Evolutionary conservation across 345 rosid species (phyloP), one percentile per base, ranked within the genome.

Genomic region (Hibiscus tridactylites): DNA sequence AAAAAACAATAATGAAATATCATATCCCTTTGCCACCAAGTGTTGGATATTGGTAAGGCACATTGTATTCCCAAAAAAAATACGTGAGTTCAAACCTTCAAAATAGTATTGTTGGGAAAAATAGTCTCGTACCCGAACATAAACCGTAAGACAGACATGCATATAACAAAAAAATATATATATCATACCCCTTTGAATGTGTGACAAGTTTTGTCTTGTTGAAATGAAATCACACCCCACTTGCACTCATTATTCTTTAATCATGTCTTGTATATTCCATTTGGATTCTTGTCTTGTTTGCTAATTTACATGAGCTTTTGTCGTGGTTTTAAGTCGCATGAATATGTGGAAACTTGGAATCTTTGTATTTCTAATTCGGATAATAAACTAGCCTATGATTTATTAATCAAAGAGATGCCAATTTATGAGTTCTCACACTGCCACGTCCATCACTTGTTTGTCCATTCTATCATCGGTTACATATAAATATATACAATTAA

Each of bases 271-370:
- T 53, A 17, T 33, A 52, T 52, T 52, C 57, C 21, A 15, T 52
- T 52, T n/a, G 57, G 57, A 52, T 52, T 52, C 57, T 52, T 8
- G 17, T 65, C 61, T 65, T n/a, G 35, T 74, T 74, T 31, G 59
- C 37, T 60, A 21, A n/a, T 53, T 73, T 56, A 21, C 44, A 3
- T 5, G 10, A 2, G 16, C 73, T 70, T 70, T 66, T 61, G 49
- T 42, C 33, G 5, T 65, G 26, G 17, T 65, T 42, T 61, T 44
- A 5, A 64, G 68, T 11, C 70, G 8, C 70, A 70, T 64, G 54
- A 29, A 65, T 44, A 58, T 16, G 42, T 0, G 42, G 33, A 77
- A 56, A 70, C 59, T 50, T 19, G 73, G 81, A 70, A 75, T 73
- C 68, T 9, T 54, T 17, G 59, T 17, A 6, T 71, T 71, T 63